phyloP scores from a whole-genome alignment of 2,329 filamentous ascomycete genomes.

The Sporothrix mexicana region DNA sequence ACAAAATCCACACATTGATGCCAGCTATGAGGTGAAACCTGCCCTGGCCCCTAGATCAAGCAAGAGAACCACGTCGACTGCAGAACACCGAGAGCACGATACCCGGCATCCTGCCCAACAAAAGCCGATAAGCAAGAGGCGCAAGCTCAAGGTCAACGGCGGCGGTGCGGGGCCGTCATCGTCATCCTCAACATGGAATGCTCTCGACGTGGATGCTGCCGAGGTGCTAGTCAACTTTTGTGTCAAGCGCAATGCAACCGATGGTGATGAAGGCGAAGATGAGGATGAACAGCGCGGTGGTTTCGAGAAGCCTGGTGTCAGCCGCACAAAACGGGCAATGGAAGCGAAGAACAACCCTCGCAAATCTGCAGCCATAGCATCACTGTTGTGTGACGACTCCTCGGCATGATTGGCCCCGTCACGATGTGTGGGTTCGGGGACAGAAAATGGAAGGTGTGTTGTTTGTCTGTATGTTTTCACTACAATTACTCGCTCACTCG shows the following conservation, averaged over 20 bases:
- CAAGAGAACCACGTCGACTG: neutral
- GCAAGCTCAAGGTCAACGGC: neutral
- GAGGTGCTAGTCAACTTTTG: slow-evolving; percentile 34
- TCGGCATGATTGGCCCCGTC: too few species aligned
- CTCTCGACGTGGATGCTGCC: slow-evolving; percentile 30
- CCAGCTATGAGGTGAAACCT: neutral
- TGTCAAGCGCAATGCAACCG: neutral
- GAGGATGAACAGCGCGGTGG: neutral
- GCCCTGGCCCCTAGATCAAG: neutral
- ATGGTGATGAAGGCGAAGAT: neutral
- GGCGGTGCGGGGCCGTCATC: neutral
- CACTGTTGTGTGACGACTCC: slow-evolving; percentile 29
- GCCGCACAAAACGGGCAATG: neutral
- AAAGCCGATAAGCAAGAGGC: neutral
- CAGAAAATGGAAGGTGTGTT: neutral
- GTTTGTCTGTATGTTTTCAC: neutral
- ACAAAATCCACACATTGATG: too few species aligned
- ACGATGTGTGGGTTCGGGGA: neutral
- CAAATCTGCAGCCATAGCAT: slow-evolving; percentile 23
- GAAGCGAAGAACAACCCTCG: neutral
- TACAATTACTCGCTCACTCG: neutral
- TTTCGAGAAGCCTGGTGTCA: neutral
- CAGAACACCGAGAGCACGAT: neutral
- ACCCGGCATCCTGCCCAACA: neutral
- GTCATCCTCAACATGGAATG: neutral